Evolutionary conservation across 2,329 filamentous ascomycete genomes (phyloP), one percentile per base, ranked within the genome.

Genomic region (Ceratocystiopsis sp.): DNA sequence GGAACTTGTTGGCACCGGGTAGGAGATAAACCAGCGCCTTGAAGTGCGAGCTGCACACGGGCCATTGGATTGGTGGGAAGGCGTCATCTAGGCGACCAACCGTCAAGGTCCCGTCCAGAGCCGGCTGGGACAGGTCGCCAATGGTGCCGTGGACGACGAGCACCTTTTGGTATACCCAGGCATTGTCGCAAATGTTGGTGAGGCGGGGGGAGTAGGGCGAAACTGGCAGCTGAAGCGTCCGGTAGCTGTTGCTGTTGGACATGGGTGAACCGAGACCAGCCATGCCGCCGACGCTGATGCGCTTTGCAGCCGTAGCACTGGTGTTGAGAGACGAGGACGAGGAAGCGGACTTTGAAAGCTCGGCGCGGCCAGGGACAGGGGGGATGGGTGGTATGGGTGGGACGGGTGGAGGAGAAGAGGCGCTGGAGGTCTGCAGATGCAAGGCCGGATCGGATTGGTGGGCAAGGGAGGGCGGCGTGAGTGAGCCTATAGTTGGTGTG

Each of bases 81-180:
- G 66, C 76, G 58, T 93, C 85, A 59, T 94, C 83, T 51, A 86
- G 73, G 54, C 91, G 82, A 54, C 72, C 80, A 48, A 95, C 73
- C 3, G 78, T 85, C 41, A 96, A 55, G 29, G 65, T 80, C 50
- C 91, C 91, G 55, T 94, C 85, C 47, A 93, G 61, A 42, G 75
- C 66, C 55, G 75, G 73, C 42, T 76, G 69, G 33, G 68, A 63
- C 21, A 76, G 66, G 50, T 93, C 84, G 46, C 82, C 85, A 51
- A 93, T 80, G 40, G 82, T 78, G 41, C 89, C 89, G 53, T 80
- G 76, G 39, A 95, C 69, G 19, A 91, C 71, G 17, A 95, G 68
- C 10, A 93, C 73, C 58, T 94, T 95, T 65, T 95, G 86, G 56
- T 93, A 84, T 17, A 93, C 86, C 82, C 85, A 93, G 46, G 84